Base-by-base conservation (phyloP, 2,329 filamentous ascomycete genomes). In the Lecanoromycetidae sp. region DNA sequence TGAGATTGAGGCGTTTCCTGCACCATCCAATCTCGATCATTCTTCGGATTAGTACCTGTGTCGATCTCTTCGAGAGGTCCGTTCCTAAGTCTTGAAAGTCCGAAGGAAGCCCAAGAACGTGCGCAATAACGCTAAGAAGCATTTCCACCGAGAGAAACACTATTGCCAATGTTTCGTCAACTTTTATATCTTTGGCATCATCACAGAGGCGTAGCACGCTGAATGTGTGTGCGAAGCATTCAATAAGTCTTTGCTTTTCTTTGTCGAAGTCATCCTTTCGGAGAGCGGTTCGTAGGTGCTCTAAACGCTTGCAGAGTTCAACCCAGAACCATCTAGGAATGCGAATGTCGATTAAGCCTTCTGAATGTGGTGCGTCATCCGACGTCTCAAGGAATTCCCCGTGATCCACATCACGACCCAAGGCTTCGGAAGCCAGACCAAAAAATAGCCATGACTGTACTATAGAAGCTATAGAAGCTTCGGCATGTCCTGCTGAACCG, bases 1-100 rank as follows among this genome's bases (percentile, higher is more conserved):
- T n/a, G 36, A 39, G 12, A 12, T 39, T 39, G 6, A 39, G 36
- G 15, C 36, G 17, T 20, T 39, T 39, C 13, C 13, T 15, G 19
- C 36, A 39, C 36, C 36, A 39, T 39, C 36, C 36, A 39, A 17
- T 39, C 19, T 39, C 22, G 36, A 39, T 20, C 36, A 39, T 39
- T 39, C 36, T 39, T 6, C 17, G 36, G 13, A 17, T 39, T n/a
- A 39, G 36, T 39, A 39, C 15, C 36, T 39, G 17, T 39, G 36
- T 39, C 6, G 36, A 39, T 23, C 15, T 20, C 22, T 3, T 17
- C 13, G 13, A 2, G 17, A 20, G 8, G 15, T 6, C 22, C 36
- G 36, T 39, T 20, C 2, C 15, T n/a, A 34, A 17, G n/a, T 2
- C 10, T 7, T 15, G n/a, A 34, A 13, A 34, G 9, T 34, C 32